A percentile compares a stretch with the other conserved stretches of the same genome.
Evolutionary conservation across 1,284 basidiomycete species (phyloP).

Genomic region (Melampsora americana): DNA sequence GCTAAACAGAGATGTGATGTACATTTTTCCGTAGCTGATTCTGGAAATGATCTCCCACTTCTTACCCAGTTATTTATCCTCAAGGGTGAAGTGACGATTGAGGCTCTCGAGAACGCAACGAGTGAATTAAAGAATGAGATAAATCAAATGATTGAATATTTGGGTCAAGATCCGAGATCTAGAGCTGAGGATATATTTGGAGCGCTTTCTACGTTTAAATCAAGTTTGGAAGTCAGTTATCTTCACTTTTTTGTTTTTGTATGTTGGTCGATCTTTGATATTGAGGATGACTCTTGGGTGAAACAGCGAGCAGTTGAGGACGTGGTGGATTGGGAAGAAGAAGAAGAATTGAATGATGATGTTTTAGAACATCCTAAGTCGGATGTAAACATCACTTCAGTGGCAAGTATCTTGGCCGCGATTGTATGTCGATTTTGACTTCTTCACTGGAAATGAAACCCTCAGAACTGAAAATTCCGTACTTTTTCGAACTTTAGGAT

Average conservation of each 20-base stretch:
- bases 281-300: neutral
- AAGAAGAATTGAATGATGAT: neutral
- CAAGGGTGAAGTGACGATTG: conserved; percentile 14
- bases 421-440: too few relatives aligned
- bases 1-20: conserved; percentile 8
- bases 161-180: conserved; percentile 20
- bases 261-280: neutral
- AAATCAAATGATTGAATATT: conserved; percentile 15
- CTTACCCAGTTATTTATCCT: conserved; percentile 12
- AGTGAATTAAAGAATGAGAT: conserved; percentile 13
- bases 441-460: neutral
- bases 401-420: too few relatives aligned
- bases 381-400: too few relatives aligned
- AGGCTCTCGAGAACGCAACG: conserved; percentile 11
- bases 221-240: conserved; percentile 20
- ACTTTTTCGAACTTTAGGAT: neutral
- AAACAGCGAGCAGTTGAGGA: neutral
- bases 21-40: too few relatives aligned
- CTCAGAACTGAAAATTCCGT: neutral
- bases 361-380: too few relatives aligned
- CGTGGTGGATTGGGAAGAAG: neutral
- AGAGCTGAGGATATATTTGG: conserved; percentile 27
- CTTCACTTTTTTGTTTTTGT: neutral
- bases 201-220: conserved; percentile 27
- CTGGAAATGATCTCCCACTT: neutral